phyloP scores from a whole-genome alignment of 306 rosid genomes.

The Citrullus mucosospermus region DNA sequence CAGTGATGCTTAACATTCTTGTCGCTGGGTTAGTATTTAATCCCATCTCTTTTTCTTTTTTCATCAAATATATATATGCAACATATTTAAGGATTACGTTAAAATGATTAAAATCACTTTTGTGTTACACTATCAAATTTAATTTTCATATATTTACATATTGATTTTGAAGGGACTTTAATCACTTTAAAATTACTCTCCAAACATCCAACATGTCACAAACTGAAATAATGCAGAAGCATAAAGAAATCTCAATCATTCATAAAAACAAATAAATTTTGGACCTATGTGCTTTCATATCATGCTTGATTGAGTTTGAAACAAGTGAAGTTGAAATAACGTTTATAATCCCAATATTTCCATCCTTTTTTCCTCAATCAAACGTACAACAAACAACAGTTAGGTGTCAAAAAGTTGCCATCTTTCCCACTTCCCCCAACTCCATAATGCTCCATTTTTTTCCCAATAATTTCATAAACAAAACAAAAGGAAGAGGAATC shows the following conservation, averaged over 20 bases:
- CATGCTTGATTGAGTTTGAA: background rate
- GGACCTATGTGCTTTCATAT: too few relatives aligned
- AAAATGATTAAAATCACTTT: too few relatives aligned
- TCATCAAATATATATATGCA: too few relatives aligned
- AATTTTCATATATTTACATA: too few relatives aligned
- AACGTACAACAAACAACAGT: background rate
- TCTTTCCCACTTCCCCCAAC: background rate
- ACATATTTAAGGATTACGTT: background rate
- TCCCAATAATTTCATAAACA: background rate
- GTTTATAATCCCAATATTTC: background rate
- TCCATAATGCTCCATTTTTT: background rate
- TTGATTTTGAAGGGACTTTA: too few relatives aligned
- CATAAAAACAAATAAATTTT: too few relatives aligned
- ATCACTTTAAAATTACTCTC: too few relatives aligned
- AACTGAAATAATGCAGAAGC: too few relatives aligned
- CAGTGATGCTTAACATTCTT: slow-evolving; percentile 41
- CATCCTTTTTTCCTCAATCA: background rate
- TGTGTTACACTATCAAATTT: too few relatives aligned
- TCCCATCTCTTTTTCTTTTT: background rate
- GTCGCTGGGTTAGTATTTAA: slow-evolving; percentile 35
- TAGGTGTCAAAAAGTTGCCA: background rate
- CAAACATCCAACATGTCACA: background rate
- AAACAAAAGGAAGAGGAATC: background rate
- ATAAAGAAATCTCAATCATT: background rate
- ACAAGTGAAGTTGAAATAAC: background rate